A percentile compares a stretch with the other conserved stretches of the same genome.
Evolutionary conservation across 352 stramenopile genomes (phyloP).

Genomic region (Salisapilia sapeloensis): DNA sequence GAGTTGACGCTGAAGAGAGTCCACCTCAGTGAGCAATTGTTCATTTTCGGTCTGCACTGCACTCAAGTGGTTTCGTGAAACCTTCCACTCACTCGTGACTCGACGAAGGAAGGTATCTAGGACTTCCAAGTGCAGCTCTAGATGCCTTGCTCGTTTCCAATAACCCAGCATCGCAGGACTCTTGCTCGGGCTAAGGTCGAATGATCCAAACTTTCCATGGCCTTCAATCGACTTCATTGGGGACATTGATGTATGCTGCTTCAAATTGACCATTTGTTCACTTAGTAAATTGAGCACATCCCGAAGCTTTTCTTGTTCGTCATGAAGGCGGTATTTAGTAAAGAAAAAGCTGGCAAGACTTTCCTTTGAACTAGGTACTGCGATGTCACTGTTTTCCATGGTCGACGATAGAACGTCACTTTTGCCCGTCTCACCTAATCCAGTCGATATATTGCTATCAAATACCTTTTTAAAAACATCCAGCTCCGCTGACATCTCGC

Average conservation of each 20-base stretch:
- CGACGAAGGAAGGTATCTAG: slow-evolving; percentile 28
- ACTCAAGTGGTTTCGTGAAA: slow-evolving; percentile 14
- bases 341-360: too few species aligned
- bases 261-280: slow-evolving; percentile 25
- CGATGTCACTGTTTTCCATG: too few species aligned
- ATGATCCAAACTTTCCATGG: slow-evolving; percentile 3
- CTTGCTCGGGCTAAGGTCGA: not conserved
- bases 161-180: slow-evolving; percentile 8
- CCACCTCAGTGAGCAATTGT: slow-evolving; percentile 18
- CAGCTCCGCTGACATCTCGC: too few species aligned
- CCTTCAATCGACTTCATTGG: too few species aligned
- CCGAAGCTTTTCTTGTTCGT: slow-evolving; percentile 28
- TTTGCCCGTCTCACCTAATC: too few species aligned
- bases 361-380: too few species aligned
- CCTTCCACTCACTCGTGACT: slow-evolving; percentile 32
- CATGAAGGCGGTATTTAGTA: slow-evolving; percentile 19
- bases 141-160: slow-evolving; percentile 13
- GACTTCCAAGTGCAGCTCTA: slow-evolving; percentile 28
- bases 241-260: too few species aligned
- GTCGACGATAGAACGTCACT: too few species aligned
- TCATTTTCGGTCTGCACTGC: slow-evolving; percentile 18
- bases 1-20: slow-evolving; percentile 5
- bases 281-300: slow-evolving; percentile 18
- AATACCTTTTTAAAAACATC: too few species aligned
- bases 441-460: too few species aligned